Conservation (phyloP, 1,139 yeast species). For the Geotrichum cucujoidarum region DNA sequence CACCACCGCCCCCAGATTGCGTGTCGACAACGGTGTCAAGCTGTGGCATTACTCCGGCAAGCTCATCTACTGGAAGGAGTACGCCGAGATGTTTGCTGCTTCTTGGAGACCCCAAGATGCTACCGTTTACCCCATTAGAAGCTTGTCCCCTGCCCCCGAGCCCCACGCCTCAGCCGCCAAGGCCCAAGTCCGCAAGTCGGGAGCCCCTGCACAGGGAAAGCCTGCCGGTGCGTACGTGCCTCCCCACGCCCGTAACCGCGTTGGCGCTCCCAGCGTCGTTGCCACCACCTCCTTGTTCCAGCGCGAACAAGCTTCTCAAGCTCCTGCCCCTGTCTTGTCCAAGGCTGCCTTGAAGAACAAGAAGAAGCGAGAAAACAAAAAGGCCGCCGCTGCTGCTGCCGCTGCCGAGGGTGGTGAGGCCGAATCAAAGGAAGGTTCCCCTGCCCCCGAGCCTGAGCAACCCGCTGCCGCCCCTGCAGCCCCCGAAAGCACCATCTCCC, state of each 20-base stretch:
- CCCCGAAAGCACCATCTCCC: constrained; percentile 25
- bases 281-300: constrained; percentile 36
- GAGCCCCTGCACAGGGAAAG: constrained; percentile 37
- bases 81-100: constrained; percentile 71
- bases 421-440: constrained; percentile 24
- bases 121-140: constrained; percentile 53
- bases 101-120: constrained; percentile 80
- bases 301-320: constrained; percentile 26
- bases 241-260: constrained; percentile 70
- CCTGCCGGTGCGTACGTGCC: constrained; percentile 91
- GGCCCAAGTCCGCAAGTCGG: constrained; percentile 34
- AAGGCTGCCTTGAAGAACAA: constrained; percentile 70
- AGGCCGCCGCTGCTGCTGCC: constrained; percentile 32
- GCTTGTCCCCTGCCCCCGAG: constrained; percentile 52
- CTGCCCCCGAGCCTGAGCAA: constrained; percentile 30
- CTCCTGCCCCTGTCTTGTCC: constrained; percentile 37
- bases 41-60: constrained; percentile 91
- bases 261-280: constrained; percentile 33
- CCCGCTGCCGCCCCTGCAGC: constrained; percentile 26
- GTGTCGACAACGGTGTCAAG: constrained; percentile 94
- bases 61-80: constrained; percentile 71
- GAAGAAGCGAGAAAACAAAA: constrained; percentile 71
- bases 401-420: constrained; percentile 30
- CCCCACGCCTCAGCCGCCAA: constrained; percentile 55
- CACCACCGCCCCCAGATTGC: constrained; percentile 91